A percentile compares a stretch with the other conserved stretches of the same genome.
These are phyloP conservation scores for Xylaria cubensis DNA, from an alignment of 495 filamentous ascomycete genomes.

Conservation along the genomic window DNA sequence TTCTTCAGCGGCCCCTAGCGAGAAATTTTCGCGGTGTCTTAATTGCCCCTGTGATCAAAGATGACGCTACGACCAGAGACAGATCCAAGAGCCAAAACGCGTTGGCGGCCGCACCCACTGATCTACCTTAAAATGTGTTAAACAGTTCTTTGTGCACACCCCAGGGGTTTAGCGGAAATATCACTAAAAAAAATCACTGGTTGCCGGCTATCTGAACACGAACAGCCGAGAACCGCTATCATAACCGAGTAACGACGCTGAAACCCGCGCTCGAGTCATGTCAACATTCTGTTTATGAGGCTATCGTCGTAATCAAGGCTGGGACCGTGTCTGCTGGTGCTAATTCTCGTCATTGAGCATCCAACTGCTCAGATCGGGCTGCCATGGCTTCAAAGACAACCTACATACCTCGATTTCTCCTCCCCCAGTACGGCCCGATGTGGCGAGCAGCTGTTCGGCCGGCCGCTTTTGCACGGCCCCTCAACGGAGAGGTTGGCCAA, in stretches of 20 bases:
- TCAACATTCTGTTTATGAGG: background rate
- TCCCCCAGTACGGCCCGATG: conserved; percentile 56
- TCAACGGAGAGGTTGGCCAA: conserved; percentile 36
- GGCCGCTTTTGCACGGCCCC: conserved; percentile 31
- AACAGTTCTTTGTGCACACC: background rate
- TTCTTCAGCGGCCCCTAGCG: background rate
- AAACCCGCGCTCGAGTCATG: conserved; percentile 7
- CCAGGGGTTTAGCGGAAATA: background rate
- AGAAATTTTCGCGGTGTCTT: conserved; percentile 19
- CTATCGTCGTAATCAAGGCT: background rate
- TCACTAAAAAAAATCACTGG: conserved; percentile 1
- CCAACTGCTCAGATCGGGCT: background rate
- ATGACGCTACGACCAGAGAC: conserved; percentile 1
- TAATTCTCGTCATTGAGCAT: background rate
- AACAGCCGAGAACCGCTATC: background rate
- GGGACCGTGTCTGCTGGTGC: background rate
- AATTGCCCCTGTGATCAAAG: background rate
- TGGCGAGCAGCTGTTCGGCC: conserved; percentile 47
- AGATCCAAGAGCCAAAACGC: background rate
- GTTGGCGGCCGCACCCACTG: background rate
- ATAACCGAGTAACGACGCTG: background rate
- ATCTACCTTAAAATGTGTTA: too few relatives aligned
- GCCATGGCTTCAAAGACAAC: conserved; percentile 47
- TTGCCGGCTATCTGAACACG: background rate
- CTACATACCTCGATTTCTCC: conserved; percentile 59